Evolutionary conservation across 2,329 filamentous ascomycete genomes (phyloP).

Genomic region (Nemania diffusa): DNA sequence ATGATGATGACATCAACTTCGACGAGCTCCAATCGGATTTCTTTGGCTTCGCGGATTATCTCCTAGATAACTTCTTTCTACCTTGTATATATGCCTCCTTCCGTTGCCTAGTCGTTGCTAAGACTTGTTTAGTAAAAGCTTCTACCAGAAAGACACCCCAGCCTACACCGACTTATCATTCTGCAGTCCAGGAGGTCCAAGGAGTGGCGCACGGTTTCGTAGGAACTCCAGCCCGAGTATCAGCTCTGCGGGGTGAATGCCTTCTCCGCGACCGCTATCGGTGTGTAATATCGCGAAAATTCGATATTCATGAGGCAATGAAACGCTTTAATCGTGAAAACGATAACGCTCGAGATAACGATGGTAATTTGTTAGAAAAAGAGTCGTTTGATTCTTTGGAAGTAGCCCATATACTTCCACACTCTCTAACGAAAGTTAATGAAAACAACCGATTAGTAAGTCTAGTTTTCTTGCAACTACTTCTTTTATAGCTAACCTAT

Average conservation of each 20-base stretch:
- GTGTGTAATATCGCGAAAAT: constrained; percentile 45
- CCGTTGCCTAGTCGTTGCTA: constrained; percentile 13
- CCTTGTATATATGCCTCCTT: constrained; percentile 29
- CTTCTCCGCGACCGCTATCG: constrained; percentile 46
- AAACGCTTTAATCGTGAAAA: constrained; percentile 31
- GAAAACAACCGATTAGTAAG: constrained; percentile 15
- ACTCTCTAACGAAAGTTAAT: constrained; percentile 23
- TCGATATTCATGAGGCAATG: constrained; percentile 33
- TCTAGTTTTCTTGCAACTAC: constrained; percentile 3
- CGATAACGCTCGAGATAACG: constrained; percentile 41
- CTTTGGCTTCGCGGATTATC: constrained; percentile 43
- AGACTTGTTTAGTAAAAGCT: constrained; percentile 43
- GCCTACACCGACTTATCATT: constrained; percentile 42
- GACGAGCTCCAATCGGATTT: constrained; percentile 35
- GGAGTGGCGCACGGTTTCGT: constrained; percentile 35
- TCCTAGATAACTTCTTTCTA: constrained; percentile 46
- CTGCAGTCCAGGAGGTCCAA: constrained; percentile 39
- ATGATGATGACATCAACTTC: constrained; percentile 34
- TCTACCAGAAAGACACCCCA: constrained; percentile 44
- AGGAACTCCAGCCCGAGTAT: constrained; percentile 42
- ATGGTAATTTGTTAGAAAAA: constrained; percentile 38
- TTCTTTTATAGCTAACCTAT: constrained; percentile 19
- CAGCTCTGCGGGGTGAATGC: constrained; percentile 44
- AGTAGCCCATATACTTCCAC: constrained; percentile 29
- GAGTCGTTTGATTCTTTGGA: constrained; percentile 1